Conservation (phyloP, 768 basidiomycete species). For the Mycena leptocephala region DNA sequence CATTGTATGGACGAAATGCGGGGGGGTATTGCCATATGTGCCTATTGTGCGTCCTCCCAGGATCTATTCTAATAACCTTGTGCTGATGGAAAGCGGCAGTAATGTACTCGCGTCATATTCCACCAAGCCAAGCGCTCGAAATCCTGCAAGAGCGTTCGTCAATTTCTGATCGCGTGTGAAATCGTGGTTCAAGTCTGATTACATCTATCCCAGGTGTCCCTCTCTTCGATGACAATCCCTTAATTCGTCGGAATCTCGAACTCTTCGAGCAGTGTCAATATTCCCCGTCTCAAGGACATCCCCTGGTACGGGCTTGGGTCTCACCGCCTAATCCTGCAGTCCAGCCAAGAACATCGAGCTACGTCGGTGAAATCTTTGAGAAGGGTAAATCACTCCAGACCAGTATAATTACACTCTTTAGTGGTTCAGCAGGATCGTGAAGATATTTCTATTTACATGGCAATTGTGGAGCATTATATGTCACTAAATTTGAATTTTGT, state of each 20-base stretch:
- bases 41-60: conserved; percentile 54
- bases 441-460: background rate
- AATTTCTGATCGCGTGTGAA: background rate
- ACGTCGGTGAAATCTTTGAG: background rate
- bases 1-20: conserved; percentile 58
- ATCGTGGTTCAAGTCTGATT: background rate
- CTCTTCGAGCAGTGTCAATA: conserved; percentile 52
- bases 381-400: background rate
- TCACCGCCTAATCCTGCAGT: background rate
- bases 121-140: conserved; percentile 49
- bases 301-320: conserved; percentile 52
- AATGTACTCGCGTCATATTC: conserved; percentile 54
- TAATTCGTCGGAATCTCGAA: conserved; percentile 55
- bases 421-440: background rate
- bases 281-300: conserved; percentile 47
- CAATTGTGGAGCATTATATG: too few species aligned
- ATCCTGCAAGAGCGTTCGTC: conserved; percentile 54
- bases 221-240: conserved; percentile 51
- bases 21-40: conserved; percentile 55
- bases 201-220: conserved; percentile 48
- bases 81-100: too few species aligned
- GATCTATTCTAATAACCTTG: too few species aligned
- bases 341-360: background rate
- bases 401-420: background rate
- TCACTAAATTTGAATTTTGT: too few species aligned